Base-by-base conservation (phyloP, 306 rosid genomes). In the Bauhinia variegata region DNA sequence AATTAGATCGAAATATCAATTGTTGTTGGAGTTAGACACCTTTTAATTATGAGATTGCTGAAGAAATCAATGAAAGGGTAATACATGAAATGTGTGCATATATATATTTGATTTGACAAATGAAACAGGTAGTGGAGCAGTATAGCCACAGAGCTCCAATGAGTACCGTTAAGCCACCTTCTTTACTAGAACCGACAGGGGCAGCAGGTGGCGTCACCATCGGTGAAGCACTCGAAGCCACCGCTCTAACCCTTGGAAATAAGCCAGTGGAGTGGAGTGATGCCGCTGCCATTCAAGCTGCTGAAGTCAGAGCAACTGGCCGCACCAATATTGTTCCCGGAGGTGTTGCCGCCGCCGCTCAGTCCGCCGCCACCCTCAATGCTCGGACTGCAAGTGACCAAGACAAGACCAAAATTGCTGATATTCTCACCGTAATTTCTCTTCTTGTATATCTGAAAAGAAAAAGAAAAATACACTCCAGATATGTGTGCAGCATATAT, bases 201-300 rank as follows among this genome's bases (percentile, higher is more conserved):
- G 49, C 7, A 0, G 80, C 71, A 0, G 51, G 62, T 11, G 80
- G 82, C 38, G 77, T 91, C 69, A 88, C 95, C 4, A 88, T 91
- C 1, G 97, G 91, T 0, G 89, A 91, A 73, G 95, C 97, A 60
- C 85, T 88, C 0, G 89, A 88, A 70, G 95, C 91, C 2, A 80
- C 92, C 0, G 85, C 79, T 12, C 1, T 82, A 23, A 76, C 95
- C 0, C 87, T 82, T 0, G 86, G 92, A 23, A 54, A 72, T 54
- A 86, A 91, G 65, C 71, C 86, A 0, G 89, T 84, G 48, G 92
- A 77, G 41, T 73, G 78, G 85, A 87, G 92, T 18, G 89, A 86
- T 2, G 92, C 87, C 0, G 95, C 95, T 0, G 95, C 97, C 0
- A 91, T 88, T 55, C 95, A 91, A 52, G 97, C 95, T 0, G 95